Evolutionary conservation across 768 basidiomycete species (phyloP), one percentile per base, ranked within the genome.

Genomic region (Auricularia heimuer): DNA sequence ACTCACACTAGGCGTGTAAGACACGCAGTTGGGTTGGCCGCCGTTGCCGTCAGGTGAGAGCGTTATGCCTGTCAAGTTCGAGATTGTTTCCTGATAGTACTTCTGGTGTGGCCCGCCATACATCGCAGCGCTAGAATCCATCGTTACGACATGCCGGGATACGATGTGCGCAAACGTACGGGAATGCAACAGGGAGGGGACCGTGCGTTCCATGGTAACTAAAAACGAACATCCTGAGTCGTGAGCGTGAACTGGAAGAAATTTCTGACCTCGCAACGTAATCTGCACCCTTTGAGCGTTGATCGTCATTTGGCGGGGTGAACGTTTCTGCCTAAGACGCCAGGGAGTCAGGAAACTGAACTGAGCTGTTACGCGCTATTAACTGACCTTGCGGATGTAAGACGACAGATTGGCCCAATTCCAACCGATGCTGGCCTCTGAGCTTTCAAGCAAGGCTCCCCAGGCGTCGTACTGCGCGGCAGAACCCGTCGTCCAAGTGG

Each of bases 61-160:
- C 7, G 69, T 75, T 66, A 84, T 82, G 1, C 81, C 82, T 4
- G 81, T 83, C 11, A 82, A 68, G 54, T 75, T 75, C 34, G 77
- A 75, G 62, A 83, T 78, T 2, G 83, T 80, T 63, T 77, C 65
- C 54, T 81, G 71, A 69, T 85, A 85, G n/a, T 70, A 76, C 2
- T 72, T 65, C 66, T 85, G 83, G 58, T 83, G 81, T 3, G 83
- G 81, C 2, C 83, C 84, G 14, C 83, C 82, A 66, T 82, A 85
- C 80, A 85, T 85, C 4, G 42, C 64, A 35, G 69, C 67, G 11
- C 69, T 70, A 54, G 21, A 12, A 8, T 11, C 18, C 35, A 3
- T 11, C 42, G 24, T 6, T n/a, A 61, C 39, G 18, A 14, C 33
- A 60, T 60, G 7, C 54, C 21, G 47, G 18, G 12, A 21, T 1